Evolutionary conservation across 257 asterid genomes (phyloP).

Genomic region (Solanum bulbocastanum): DNA sequence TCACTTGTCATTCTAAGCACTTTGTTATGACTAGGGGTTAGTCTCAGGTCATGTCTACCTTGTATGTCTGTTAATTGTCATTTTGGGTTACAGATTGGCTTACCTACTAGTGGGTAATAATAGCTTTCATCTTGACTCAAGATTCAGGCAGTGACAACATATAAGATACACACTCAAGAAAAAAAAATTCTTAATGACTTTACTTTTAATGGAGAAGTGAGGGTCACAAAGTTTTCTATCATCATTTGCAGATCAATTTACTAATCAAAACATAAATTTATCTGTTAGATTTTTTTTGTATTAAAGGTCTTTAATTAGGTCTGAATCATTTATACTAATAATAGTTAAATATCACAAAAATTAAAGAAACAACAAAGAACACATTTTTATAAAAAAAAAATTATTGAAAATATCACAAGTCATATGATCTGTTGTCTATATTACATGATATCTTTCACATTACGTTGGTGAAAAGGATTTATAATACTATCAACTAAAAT

Average conservation of each 20-base stretch:
- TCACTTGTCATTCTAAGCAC: too few relatives aligned
- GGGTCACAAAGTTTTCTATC: neutral
- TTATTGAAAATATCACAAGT: neutral
- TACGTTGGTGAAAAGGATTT: neutral
- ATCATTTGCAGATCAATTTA: neutral
- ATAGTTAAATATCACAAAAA: neutral
- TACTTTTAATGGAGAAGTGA: neutral
- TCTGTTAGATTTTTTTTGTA: neutral
- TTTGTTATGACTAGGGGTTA: too few relatives aligned
- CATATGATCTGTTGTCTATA: neutral
- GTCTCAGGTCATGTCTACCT: too few relatives aligned
- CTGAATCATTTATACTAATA: neutral
- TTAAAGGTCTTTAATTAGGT: neutral
- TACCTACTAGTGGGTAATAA: neutral
- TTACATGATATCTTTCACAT: neutral
- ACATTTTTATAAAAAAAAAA: neutral
- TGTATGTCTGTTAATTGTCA: neutral
- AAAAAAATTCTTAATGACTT: neutral
- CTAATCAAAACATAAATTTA: neutral
- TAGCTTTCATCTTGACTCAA: neutral
- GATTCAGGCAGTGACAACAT: neutral
- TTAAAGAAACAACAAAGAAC: neutral
- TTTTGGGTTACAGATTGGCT: neutral
- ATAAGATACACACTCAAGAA: too few relatives aligned
- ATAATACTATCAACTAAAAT: neutral